Percentiles rank a stretch among this genome's conserved stretches.
phyloP scores from a whole-genome alignment of 2,329 filamentous ascomycete genomes.

The Karstenula rhodostoma region DNA sequence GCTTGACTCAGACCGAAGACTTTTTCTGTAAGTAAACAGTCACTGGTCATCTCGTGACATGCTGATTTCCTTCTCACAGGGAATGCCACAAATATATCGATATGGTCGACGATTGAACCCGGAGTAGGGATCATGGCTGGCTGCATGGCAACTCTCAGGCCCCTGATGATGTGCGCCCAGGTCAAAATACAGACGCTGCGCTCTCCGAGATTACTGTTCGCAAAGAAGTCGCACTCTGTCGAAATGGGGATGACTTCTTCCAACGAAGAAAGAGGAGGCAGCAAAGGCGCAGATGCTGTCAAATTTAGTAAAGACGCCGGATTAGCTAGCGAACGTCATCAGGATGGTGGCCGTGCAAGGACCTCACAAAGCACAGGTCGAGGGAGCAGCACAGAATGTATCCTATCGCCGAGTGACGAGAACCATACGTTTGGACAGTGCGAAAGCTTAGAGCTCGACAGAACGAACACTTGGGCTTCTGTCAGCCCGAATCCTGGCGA shows the following conservation, averaged over 20 bases:
- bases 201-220: slow-evolving; percentile 42
- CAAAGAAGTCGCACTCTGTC: slow-evolving; percentile 11
- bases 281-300: background rate
- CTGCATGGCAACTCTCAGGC: slow-evolving; percentile 58
- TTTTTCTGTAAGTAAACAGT: slow-evolving; percentile 50
- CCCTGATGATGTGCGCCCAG: slow-evolving; percentile 46
- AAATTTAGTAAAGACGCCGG: background rate
- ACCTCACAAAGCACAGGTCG: slow-evolving; percentile 10
- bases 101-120: slow-evolving; percentile 44
- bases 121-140: slow-evolving; percentile 53
- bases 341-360: slow-evolving; percentile 9
- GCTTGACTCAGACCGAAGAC: slow-evolving; percentile 52
- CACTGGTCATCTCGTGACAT: background rate
- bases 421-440: background rate
- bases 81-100: slow-evolving; percentile 56
- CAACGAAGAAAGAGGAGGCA: background rate
- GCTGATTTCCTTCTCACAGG: slow-evolving; percentile 30
- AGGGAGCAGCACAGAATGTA: slow-evolving; percentile 22
- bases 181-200: slow-evolving; percentile 18
- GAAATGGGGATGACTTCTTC: slow-evolving; percentile 9
- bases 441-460: background rate
- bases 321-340: slow-evolving; percentile 1
- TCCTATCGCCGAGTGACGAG: slow-evolving; percentile 7
- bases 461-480: background rate
- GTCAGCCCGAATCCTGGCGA: background rate